Evolutionary conservation across 768 basidiomycete species (phyloP).

Genomic region (Scleroderma citrinum): DNA sequence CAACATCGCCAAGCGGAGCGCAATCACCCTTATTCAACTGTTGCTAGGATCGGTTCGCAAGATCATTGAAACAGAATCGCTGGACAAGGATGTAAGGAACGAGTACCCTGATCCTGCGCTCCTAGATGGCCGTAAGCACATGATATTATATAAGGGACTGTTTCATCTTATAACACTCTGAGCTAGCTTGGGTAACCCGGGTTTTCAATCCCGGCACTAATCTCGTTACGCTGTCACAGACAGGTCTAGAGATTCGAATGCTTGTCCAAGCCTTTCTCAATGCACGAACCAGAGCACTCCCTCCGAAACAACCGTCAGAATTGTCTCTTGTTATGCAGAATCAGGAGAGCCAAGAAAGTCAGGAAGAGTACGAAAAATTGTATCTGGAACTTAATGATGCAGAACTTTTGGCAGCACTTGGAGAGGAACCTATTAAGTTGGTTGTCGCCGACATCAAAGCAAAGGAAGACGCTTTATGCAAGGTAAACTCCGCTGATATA

Average conservation of each 20-base stretch:
- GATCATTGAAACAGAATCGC: constrained; percentile 38
- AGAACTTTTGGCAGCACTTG: constrained; percentile 49
- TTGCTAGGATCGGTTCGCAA: constrained; percentile 53
- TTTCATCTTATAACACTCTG: constrained; percentile 5
- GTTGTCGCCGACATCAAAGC: constrained; percentile 25
- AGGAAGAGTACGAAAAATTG: constrained; percentile 64
- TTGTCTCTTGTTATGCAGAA: constrained; percentile 34
- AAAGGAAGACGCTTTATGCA: constrained; percentile 45
- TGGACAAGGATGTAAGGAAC: constrained; percentile 30
- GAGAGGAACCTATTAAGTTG: constrained; percentile 25
- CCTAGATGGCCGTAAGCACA: constrained; percentile 45
- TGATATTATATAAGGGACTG: background rate
- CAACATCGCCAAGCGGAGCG: constrained; percentile 13
- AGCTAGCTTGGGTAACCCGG: constrained; percentile 51
- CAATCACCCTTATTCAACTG: constrained; percentile 40
- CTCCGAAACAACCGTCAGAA: constrained; percentile 30
- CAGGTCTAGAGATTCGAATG: constrained; percentile 49
- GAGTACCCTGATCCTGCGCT: constrained; percentile 61
- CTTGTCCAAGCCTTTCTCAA: constrained; percentile 59
- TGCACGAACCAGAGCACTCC: constrained; percentile 44
- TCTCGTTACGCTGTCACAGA: constrained; percentile 34
- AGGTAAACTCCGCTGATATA: constrained; percentile 32
- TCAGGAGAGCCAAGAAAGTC: constrained; percentile 50
- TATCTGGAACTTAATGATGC: constrained; percentile 61
- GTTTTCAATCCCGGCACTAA: constrained; percentile 44